These are phyloP conservation scores for Bipolaris gigantea DNA, from an alignment of 2,329 filamentous ascomycete species.

Conservation along the genomic window DNA sequence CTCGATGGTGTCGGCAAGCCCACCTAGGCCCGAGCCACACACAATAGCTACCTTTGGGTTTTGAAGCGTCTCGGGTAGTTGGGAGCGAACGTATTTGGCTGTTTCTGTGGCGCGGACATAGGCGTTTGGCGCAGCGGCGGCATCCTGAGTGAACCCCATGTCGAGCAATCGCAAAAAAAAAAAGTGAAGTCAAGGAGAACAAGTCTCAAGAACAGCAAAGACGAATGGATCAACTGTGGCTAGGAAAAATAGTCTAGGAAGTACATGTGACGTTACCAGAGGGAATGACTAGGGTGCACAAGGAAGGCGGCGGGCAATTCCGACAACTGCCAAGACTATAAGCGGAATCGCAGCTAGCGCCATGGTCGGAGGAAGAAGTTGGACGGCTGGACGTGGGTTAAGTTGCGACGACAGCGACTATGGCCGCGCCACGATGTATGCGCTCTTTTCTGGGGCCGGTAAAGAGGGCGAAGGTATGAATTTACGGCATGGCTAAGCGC, in stretches of 20 bases:
- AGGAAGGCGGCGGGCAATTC: conserved; percentile 36
- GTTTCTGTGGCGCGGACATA: conserved; percentile 55
- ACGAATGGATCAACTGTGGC: background rate
- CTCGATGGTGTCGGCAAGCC: conserved; percentile 60
- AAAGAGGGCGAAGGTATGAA: conserved; percentile 48
- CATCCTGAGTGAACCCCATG: conserved; percentile 27
- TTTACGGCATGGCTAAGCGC: background rate
- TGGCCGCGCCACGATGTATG: conserved; percentile 50
- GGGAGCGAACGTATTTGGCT: conserved; percentile 52
- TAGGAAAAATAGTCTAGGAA: background rate
- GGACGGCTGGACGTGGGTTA: conserved; percentile 8
- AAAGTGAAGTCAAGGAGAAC: background rate
- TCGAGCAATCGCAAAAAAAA: conserved; percentile 1
- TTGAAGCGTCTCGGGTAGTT: conserved; percentile 55
- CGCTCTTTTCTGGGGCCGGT: conserved; percentile 48
- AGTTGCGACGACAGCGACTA: conserved; percentile 33
- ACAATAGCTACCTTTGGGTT: conserved; percentile 63
- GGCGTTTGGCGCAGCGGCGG: conserved; percentile 36
- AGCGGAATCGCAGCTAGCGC: conserved; percentile 25
- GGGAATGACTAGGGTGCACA: conserved; percentile 23
- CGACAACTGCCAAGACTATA: conserved; percentile 36
- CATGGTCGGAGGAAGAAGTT: conserved; percentile 24
- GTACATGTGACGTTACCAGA: conserved; percentile 16
- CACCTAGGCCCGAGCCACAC: conserved; percentile 66
- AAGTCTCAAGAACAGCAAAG: background rate